Conservation (phyloP, 371 early-diverging fungal genomes). For the Mucor racemosus region DNA sequence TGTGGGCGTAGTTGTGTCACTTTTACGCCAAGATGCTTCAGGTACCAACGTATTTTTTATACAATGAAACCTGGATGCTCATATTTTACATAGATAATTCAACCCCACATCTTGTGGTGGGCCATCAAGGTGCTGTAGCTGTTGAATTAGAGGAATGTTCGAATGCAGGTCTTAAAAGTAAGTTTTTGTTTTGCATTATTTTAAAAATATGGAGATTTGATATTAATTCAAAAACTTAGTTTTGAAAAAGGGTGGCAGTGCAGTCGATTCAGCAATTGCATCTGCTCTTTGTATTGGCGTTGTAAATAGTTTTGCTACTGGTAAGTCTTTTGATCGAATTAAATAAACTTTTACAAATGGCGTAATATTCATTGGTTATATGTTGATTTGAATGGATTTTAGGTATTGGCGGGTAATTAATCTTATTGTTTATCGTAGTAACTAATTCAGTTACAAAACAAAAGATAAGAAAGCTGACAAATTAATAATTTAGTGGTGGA, state of each 20-base stretch:
- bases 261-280: constrained; percentile 96
- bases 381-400: constrained; percentile 31
- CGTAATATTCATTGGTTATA: constrained; percentile 25
- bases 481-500: constrained; percentile 73
- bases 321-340: constrained; percentile 55
- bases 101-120: constrained; percentile 30
- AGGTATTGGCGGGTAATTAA: constrained; percentile 52
- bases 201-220: neutral
- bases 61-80: no score
- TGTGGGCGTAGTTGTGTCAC: constrained; percentile 4
- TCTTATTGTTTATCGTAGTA: neutral
- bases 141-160: constrained; percentile 85
- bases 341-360: constrained; percentile 10
- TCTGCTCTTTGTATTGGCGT: constrained; percentile 93
- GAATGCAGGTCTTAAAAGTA: constrained; percentile 79
- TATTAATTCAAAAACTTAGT: constrained; percentile 39
- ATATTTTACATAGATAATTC: neutral
- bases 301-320: constrained; percentile 92
- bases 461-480: constrained; percentile 6
- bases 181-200: constrained; percentile 6
- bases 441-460: no score
- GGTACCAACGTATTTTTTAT: neutral
- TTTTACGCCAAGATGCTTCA: constrained; percentile 1
- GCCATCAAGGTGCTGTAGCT: constrained; percentile 79
- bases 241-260: constrained; percentile 91